Conservation (phyloP, 2,329 filamentous ascomycete genomes). For the Diaporthe destruens region DNA sequence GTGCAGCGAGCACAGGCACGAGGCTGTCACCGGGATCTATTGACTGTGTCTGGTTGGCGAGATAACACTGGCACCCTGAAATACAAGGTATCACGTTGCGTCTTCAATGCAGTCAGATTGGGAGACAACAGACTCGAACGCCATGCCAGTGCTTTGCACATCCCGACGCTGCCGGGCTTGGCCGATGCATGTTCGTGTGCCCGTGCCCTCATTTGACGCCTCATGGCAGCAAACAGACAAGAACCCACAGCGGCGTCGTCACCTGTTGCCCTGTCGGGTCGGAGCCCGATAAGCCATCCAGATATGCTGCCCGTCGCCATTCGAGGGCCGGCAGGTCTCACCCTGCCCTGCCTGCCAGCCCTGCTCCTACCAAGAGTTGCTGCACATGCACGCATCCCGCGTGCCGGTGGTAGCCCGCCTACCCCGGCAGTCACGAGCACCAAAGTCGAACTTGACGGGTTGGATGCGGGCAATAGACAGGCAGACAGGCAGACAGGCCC, state of each 20-base stretch:
- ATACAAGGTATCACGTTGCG: conserved; percentile 18
- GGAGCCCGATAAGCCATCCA: conserved; percentile 28
- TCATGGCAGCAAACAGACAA: conserved; percentile 3
- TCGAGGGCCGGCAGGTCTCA: conserved; percentile 38
- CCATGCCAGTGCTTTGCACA: not conserved
- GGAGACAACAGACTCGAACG: not conserved
- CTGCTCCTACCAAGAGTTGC: conserved; percentile 10
- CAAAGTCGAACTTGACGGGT: no score
- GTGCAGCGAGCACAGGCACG: conserved; percentile 26
- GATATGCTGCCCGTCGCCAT: conserved; percentile 27
- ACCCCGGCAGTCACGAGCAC: conserved; percentile 30
- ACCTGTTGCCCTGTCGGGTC: conserved; percentile 2
- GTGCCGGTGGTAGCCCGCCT: conserved; percentile 30
- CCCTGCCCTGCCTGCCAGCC: conserved; percentile 33
- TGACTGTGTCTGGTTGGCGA: conserved; percentile 17
- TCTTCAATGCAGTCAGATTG: not conserved
- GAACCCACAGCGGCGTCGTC: not conserved
- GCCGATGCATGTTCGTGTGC: conserved; percentile 30
- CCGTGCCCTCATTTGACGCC: conserved; percentile 29
- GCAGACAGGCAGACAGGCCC: conserved; percentile 8
- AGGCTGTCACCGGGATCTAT: conserved; percentile 17
- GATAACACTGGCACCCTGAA: conserved; percentile 8
- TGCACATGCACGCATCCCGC: conserved; percentile 34
- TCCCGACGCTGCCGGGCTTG: conserved; percentile 36
- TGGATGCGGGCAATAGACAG: conserved; percentile 2